phyloP scores from a whole-genome alignment of 805 yeast genomes.

The Spathaspora arborariae region DNA sequence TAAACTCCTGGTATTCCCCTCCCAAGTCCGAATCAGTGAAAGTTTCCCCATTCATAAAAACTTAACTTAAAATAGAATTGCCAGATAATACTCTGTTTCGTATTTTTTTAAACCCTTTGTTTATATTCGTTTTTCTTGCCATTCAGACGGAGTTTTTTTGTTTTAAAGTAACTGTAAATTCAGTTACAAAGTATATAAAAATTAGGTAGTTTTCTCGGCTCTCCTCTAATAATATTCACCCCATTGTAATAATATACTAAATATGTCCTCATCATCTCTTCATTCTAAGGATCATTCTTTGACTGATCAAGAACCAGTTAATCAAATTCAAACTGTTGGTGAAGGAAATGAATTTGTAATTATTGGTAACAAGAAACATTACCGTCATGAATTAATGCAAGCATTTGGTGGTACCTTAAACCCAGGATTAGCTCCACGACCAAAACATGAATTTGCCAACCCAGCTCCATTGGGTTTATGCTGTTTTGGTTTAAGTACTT shows the following conservation, averaged over 20 bases:
- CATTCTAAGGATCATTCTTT: slow-evolving; percentile 13
- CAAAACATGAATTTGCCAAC: slow-evolving; percentile 60
- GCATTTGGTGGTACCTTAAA: slow-evolving; percentile 39
- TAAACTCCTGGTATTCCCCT: too few relatives aligned
- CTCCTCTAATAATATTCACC: too few relatives aligned
- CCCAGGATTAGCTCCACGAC: slow-evolving; percentile 33
- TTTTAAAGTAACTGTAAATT: too few relatives aligned
- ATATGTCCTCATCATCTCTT: neutral
- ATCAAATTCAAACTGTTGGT: slow-evolving; percentile 30
- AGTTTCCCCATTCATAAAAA: too few relatives aligned
- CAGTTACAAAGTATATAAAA: too few relatives aligned
- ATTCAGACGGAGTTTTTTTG: too few relatives aligned
- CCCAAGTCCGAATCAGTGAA: too few relatives aligned
- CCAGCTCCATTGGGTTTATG: slow-evolving; percentile 67
- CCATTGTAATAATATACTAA: neutral
- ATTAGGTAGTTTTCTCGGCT: too few relatives aligned
- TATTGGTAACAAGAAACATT: slow-evolving; percentile 32
- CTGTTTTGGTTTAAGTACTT: slow-evolving; percentile 63
- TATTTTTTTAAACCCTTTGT: too few relatives aligned
- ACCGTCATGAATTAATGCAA: slow-evolving; percentile 36
- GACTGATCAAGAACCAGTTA: slow-evolving; percentile 7
- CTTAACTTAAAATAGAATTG: too few relatives aligned
- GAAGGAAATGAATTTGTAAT: slow-evolving; percentile 32
- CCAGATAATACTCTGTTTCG: too few relatives aligned
- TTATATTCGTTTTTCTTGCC: too few relatives aligned